A percentile compares a stretch with the other conserved stretches of the same genome.
These are phyloP conservation scores for Grosmannia serpens DNA, from an alignment of 2,329 filamentous ascomycete species.

Conservation along the genomic window DNA sequence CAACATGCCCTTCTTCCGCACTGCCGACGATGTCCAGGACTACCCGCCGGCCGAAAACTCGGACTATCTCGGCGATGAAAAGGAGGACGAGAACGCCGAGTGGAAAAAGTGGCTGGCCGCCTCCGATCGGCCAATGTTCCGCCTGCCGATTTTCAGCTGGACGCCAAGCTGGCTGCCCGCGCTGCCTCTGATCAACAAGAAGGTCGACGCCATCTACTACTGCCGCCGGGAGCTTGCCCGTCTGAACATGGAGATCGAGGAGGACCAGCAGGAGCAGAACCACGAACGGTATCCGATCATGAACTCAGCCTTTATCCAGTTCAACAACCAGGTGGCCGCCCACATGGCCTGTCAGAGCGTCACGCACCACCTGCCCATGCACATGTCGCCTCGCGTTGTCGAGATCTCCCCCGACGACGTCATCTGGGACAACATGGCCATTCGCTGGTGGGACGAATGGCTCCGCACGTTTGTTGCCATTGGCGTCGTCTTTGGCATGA, in stretches of 20 bases:
- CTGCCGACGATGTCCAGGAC: conserved; percentile 28
- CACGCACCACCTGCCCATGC: conserved; percentile 80
- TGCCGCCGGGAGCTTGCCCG: conserved; percentile 77
- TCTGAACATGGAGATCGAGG: conserved; percentile 82
- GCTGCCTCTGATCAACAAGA: conserved; percentile 70
- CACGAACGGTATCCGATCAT: conserved; percentile 80
- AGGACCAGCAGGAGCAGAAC: conserved; percentile 72
- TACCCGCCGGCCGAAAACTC: conserved; percentile 56
- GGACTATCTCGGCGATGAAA: conserved; percentile 46
- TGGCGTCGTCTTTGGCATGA: conserved; percentile 56
- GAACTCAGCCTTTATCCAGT: conserved; percentile 97
- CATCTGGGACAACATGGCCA: conserved; percentile 94
- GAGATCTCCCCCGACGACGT: conserved; percentile 91
- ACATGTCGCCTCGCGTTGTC: conserved; percentile 87
- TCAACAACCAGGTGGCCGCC: conserved; percentile 93
- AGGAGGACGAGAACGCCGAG: conserved; percentile 50
- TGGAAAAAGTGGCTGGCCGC: conserved; percentile 78
- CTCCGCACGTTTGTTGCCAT: conserved; percentile 57
- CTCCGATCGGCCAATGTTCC: conserved; percentile 77
- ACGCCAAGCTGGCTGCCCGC: conserved; percentile 59
- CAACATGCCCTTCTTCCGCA: conserved; percentile 36
- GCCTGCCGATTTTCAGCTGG: conserved; percentile 49
- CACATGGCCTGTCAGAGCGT: conserved; percentile 96
- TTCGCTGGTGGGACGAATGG: conserved; percentile 89
- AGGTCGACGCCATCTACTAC: conserved; percentile 91